Percentiles rank a stretch among this genome's conserved stretches.
Evolutionary conservation across 208 protist species (phyloP).

Genomic region (Trypanosoma mega): DNA sequence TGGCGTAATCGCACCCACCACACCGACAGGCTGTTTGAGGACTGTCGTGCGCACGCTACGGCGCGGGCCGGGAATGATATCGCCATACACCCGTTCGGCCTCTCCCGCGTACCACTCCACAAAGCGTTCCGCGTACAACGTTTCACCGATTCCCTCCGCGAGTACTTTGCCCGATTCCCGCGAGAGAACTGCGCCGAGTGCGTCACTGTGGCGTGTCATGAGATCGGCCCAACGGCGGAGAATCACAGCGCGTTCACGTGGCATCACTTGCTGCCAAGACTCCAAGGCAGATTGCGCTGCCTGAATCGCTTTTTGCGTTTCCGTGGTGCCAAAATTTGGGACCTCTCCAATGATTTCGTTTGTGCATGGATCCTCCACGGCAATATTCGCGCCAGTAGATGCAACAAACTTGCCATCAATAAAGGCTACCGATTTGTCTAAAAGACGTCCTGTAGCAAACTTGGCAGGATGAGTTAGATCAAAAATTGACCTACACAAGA

Average conservation of each 20-base stretch:
- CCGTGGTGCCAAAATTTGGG: conserved; percentile 44
- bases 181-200: conserved; percentile 62
- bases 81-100: conserved; percentile 78
- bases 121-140: conserved; percentile 57
- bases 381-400: conserved; percentile 25
- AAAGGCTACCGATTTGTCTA: conserved; percentile 48
- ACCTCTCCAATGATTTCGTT: conserved; percentile 57
- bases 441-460: conserved; percentile 43
- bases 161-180: conserved; percentile 84
- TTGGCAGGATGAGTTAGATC: conserved; percentile 35
- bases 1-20: conserved; percentile 88
- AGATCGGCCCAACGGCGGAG: conserved; percentile 68
- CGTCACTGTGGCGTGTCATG: conserved; percentile 43
- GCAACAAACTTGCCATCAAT: conserved; percentile 65
- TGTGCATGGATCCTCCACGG: conserved; percentile 81
- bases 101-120: conserved; percentile 89
- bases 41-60: conserved; percentile 57
- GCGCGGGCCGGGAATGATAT: conserved; percentile 62
- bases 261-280: conserved; percentile 60
- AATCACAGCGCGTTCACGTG: conserved; percentile 52
- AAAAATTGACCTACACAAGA: conserved; percentile 33
- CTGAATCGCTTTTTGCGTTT: conserved; percentile 58
- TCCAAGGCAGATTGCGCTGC: conserved; percentile 59
- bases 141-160: conserved; percentile 69
- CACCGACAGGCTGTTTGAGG: conserved; percentile 78